Evolutionary conservation across 2,329 filamentous ascomycete species (phyloP), one percentile per base, ranked within the genome.

Genomic region (Corynespora cassiicola): DNA sequence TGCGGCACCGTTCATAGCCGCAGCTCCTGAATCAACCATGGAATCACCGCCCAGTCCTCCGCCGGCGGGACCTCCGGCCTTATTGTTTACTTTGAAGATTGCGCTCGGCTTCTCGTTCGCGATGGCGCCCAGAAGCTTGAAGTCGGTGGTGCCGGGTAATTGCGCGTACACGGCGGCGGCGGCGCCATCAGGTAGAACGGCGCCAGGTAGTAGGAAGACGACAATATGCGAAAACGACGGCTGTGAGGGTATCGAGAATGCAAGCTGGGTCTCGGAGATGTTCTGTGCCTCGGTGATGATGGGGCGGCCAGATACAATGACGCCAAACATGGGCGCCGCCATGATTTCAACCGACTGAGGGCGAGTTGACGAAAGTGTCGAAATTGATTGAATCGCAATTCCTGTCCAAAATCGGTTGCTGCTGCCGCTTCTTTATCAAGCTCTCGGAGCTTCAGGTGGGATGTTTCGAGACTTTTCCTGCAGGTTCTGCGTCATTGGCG

Each of bases 161-260:
- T 91, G 86, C 31, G 95, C 80, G 72, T 96, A 97, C 49, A 99
- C 92, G 30, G 90, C 88, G 10, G 91, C 94, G 5, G 90, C 92
- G 14, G 87, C 87, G 53, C 82, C 80, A 4, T 80, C 75, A 0
- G 91, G 91, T 0, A 99, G 77, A 7, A 78, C 69, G 7, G 86
- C 77, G 27, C 86, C 87, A 0, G 94, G 95, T 1, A 96, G 81
- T 22, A 96, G 77, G 73, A 97, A 95, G 40, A 97, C 84, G 58
- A 90, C 87, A 38, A 97, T 80, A 66, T 97, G 90, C 37, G 74
- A 77, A 66, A 86, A 84, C 5, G 75, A 57, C 1, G 82, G 79
- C 17, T 66, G 58, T 6, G 79, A 66, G 11, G 86, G 84, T 66
- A 94, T 90, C 34, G 82, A 72, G 68, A 86, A 84, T 34, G 81